phyloP scores from a whole-genome alignment of 2,329 filamentous ascomycete genomes.

The Allantophomopsis lycopodina region DNA sequence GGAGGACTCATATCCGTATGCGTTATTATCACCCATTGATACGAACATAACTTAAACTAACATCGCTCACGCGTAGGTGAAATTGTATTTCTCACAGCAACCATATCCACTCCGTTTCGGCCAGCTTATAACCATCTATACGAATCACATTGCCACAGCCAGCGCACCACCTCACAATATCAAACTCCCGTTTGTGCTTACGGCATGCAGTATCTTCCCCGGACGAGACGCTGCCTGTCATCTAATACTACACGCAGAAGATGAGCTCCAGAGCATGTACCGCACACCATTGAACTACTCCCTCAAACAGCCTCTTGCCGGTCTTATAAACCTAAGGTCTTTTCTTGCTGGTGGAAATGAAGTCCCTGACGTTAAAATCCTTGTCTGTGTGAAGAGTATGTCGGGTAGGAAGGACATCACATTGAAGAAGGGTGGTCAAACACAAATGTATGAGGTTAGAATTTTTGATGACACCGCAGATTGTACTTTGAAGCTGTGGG shows the following conservation, averaged over 20 bases:
- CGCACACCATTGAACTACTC: constrained; percentile 30
- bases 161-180: constrained; percentile 21
- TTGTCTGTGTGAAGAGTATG: constrained; percentile 44
- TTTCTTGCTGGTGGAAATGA: constrained; percentile 41
- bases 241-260: constrained; percentile 35
- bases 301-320: constrained; percentile 21
- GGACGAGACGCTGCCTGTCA: constrained; percentile 38
- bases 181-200: constrained; percentile 30
- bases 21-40: no score
- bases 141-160: constrained; percentile 35
- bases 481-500: constrained; percentile 39
- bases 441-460: constrained; percentile 31
- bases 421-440: constrained; percentile 28
- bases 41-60: no score
- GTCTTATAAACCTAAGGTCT: constrained; percentile 40
- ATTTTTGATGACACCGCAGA: constrained; percentile 44
- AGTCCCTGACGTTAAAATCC: constrained; percentile 30
- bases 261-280: constrained; percentile 26
- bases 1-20: constrained; percentile 36
- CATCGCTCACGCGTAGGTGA: constrained; percentile 21
- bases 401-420: constrained; percentile 35
- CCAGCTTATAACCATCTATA: constrained; percentile 40
- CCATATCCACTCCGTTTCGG: constrained; percentile 32
- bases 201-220: constrained; percentile 35
- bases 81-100: constrained; percentile 31